A percentile compares a stretch with the other conserved stretches of the same genome.
Conservation (phyloP, 2,329 filamentous ascomycete species). For the Metarhizium brunneum region DNA sequence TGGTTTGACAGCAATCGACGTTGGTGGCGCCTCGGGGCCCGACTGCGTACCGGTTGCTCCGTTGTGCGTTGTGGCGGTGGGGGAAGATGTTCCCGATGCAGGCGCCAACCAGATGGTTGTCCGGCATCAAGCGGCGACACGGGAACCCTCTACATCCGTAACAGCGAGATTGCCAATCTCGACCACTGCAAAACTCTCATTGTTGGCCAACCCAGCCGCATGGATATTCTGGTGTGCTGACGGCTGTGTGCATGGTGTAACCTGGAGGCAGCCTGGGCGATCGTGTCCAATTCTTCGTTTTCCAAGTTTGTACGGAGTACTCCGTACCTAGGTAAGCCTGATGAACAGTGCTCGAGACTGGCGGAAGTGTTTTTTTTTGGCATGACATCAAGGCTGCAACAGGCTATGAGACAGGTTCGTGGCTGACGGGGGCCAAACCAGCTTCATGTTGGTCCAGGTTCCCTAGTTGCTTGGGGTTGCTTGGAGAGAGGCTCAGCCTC, state of each 20-base stretch:
- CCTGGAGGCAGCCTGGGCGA: not conserved
- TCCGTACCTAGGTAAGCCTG: too few species aligned
- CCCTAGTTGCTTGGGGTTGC: not conserved
- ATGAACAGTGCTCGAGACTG: too few species aligned
- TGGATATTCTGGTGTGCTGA: too few species aligned
- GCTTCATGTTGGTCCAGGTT: not conserved
- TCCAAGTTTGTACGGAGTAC: not conserved
- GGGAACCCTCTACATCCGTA: not conserved
- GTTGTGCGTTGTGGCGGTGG: not conserved
- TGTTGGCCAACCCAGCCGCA: not conserved
- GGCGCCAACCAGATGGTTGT: not conserved
- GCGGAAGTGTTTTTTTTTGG: too few species aligned
- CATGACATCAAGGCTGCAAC: not conserved
- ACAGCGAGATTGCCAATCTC: not conserved
- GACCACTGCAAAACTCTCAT: not conserved
- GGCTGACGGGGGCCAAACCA: not conserved
- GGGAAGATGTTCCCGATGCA: not conserved
- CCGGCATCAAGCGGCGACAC: not conserved
- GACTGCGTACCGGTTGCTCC: not conserved
- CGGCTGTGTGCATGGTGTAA: too few species aligned
- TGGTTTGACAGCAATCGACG: not conserved
- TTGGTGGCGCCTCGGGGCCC: not conserved
- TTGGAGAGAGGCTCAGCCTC: too few species aligned
- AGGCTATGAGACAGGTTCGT: not conserved
- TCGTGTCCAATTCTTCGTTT: not conserved